Evolutionary conservation across 139 green algal species (phyloP).

Genomic region (Coelastrella sp.): DNA sequence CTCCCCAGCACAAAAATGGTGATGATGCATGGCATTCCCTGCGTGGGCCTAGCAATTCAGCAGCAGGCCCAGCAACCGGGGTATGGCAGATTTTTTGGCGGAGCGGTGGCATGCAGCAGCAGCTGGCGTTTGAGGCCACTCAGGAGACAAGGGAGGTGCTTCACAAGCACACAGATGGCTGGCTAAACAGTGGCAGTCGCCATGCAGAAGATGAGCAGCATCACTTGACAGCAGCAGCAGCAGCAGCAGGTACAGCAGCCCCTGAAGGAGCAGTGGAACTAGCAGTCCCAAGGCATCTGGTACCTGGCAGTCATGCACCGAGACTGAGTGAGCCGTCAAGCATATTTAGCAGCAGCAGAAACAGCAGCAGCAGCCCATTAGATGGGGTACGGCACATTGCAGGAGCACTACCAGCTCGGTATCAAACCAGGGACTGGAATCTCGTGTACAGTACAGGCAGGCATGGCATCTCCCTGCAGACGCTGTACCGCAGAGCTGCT

Average conservation of each 20-base stretch:
- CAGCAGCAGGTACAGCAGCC: not conserved
- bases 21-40: not conserved
- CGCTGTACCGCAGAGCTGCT: conserved; percentile 63
- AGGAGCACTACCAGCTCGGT: conserved; percentile 37
- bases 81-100: conserved; percentile 28
- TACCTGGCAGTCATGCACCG: conserved; percentile 15
- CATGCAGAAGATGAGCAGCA: not conserved
- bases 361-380: not conserved
- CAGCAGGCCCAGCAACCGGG: not conserved
- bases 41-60: not conserved
- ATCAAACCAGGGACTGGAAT: conserved; percentile 36
- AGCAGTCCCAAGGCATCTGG: conserved; percentile 44
- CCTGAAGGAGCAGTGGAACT: conserved; percentile 6
- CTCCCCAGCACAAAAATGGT: not conserved
- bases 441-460: conserved; percentile 47
- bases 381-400: not conserved
- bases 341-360: conserved; percentile 7
- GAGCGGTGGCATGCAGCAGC: conserved; percentile 24
- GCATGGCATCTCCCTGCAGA: conserved; percentile 79
- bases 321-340: conserved; percentile 27
- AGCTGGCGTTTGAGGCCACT: conserved; percentile 19
- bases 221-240: not conserved
- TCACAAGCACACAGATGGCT: conserved; percentile 11
- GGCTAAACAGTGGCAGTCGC: not conserved
- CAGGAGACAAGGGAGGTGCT: conserved; percentile 20